Conservation (phyloP, 2,329 filamentous ascomycete genomes). For the Samsoniella hepiali region DNA sequence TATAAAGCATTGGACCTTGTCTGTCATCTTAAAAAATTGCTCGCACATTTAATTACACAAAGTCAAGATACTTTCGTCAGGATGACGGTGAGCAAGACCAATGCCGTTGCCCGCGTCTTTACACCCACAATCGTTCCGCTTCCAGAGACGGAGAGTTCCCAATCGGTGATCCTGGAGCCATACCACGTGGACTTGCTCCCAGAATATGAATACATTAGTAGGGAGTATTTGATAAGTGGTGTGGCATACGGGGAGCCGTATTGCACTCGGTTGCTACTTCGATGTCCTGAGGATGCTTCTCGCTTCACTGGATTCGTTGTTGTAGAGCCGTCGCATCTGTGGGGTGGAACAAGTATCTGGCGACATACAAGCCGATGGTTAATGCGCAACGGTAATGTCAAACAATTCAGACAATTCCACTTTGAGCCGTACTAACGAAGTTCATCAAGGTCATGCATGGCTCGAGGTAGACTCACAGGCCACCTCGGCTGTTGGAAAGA, state of each 20-base stretch:
- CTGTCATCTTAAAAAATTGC: background rate
- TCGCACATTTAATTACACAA: background rate
- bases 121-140: constrained; percentile 2
- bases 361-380: constrained; percentile 23
- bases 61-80: background rate
- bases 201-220: constrained; percentile 22
- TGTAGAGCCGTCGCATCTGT: constrained; percentile 22
- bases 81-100: background rate
- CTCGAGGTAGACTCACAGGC: constrained; percentile 23
- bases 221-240: constrained; percentile 22
- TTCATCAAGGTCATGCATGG: constrained; percentile 21
- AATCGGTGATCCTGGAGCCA: constrained; percentile 20
- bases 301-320: constrained; percentile 21
- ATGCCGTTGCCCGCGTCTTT: background rate
- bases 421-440: background rate
- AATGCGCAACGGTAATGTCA: constrained; percentile 21
- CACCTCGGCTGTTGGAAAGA: constrained; percentile 21
- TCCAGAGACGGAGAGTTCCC: constrained; percentile 17
- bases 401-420: background rate
- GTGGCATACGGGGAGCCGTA: constrained; percentile 20
- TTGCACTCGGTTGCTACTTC: constrained; percentile 22
- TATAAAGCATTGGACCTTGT: background rate
- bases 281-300: constrained; percentile 17
- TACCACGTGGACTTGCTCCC: constrained; percentile 23
- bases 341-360: constrained; percentile 25